Evolutionary conservation across 768 basidiomycete genomes (phyloP), one percentile per base, ranked within the genome.

Genomic region (Lactarius hatsudake): DNA sequence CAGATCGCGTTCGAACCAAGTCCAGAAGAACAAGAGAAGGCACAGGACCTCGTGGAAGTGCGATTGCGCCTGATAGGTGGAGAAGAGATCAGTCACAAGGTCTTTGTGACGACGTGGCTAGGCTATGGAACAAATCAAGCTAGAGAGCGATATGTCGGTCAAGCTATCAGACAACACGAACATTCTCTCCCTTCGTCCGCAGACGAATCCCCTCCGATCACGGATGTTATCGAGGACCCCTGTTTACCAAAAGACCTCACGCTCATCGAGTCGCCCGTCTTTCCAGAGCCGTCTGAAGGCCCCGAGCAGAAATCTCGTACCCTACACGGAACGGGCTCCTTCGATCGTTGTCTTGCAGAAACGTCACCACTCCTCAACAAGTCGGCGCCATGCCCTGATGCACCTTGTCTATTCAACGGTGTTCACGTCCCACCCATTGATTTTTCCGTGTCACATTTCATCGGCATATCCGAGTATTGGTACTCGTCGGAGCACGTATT

Each of bases 401-500:
- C 83, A 0, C 92, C 93, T 0, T 98, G 96, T 77, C 83, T 96
- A 18, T 98, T 98, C 84, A 90, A 96, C 72, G 97, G 96, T 26
- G 86, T 98, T 0, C 88, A 94, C 56, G 95, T 95, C 15, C 96
- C 97, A 7, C 85, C 88, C 1, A 98, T 98, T 74, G 93, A 98
- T 78, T 99, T 98, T 76, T 85, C 86, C 45, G 93, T 88, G 40
- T 93, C 93, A 15, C 90, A 89, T 63, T 99, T 98, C 76, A 97
- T 99, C 72, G 97, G 97, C 3, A 89, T 99, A 45, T 96, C 94
- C 17, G 97, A 99, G 76, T 99, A 98, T 76, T 99, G 96, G 96
- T 98, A 98, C 78, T 98, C 96, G 30, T 94, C 95, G 12, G 95
- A 99, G 72, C 95, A 98, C 76, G 90, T 98, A 58, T 94, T 97